These are phyloP conservation scores for Metschnikowia orientalis DNA, from an alignment of 805 yeast genomes.

Conservation along the genomic window DNA sequence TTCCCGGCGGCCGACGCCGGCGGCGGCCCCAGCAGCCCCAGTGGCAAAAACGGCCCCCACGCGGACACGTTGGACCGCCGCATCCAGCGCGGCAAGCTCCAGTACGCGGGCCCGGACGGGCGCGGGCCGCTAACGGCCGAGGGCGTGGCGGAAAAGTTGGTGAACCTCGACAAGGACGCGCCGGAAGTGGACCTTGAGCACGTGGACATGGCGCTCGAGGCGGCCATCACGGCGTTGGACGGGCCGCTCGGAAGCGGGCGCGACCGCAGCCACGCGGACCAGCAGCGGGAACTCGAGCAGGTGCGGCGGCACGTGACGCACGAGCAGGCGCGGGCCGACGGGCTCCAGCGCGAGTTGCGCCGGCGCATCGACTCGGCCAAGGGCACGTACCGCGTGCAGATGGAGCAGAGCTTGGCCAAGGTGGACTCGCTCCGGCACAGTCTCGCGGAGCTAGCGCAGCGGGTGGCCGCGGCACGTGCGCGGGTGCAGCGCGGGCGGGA, in stretches of 20 bases:
- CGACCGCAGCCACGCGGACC: constrained; percentile 5
- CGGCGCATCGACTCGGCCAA: constrained; percentile 17
- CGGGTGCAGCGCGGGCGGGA: constrained; percentile 22
- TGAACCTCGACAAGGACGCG: constrained; percentile 2
- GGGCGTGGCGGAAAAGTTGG: constrained; percentile 3
- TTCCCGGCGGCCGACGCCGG: neutral
- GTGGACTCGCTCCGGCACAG: constrained; percentile 26
- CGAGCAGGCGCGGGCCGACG: constrained; percentile 18
- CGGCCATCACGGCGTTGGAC: constrained; percentile 1
- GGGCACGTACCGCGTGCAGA: constrained; percentile 22
- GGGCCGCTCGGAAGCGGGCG: too few relatives aligned
- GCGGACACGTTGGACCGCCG: neutral
- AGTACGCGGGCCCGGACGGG: constrained; percentile 7
- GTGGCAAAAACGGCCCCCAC: neutral
- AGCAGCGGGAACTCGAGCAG: constrained; percentile 13
- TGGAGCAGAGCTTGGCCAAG: constrained; percentile 25
- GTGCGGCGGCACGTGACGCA: constrained; percentile 19
- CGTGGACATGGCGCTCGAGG: constrained; percentile 4
- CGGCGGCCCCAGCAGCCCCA: neutral
- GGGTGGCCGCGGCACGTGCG: constrained; percentile 23
- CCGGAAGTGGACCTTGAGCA: constrained; percentile 6
- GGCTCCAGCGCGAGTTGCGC: constrained; percentile 19
- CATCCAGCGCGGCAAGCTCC: constrained; percentile 1
- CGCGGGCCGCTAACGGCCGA: constrained; percentile 1
- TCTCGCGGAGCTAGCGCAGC: constrained; percentile 23